phyloP scores from a whole-genome alignment of 352 stramenopile genomes.

The Phytophthora meadii region DNA sequence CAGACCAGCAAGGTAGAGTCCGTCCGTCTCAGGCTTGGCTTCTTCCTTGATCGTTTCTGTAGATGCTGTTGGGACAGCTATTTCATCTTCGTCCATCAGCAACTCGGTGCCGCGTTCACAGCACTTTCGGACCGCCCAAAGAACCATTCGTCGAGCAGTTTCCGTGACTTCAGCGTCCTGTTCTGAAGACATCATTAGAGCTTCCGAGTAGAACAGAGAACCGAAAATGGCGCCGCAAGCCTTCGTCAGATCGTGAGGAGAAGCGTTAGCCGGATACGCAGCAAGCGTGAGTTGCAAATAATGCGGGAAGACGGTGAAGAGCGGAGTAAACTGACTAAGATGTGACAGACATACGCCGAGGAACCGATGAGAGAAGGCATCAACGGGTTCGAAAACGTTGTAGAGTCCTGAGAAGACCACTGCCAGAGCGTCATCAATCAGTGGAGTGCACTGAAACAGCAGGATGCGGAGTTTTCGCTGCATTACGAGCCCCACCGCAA shows the following conservation, averaged over 20 bases:
- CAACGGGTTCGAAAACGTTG: constrained; percentile 57
- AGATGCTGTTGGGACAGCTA: not conserved
- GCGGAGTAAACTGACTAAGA: constrained; percentile 50
- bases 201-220: constrained; percentile 53
- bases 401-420: constrained; percentile 60
- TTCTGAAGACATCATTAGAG: constrained; percentile 11
- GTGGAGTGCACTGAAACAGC: constrained; percentile 43
- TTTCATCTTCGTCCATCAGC: constrained; percentile 22
- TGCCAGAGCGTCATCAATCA: constrained; percentile 52
- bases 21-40: constrained; percentile 30
- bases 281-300: constrained; percentile 61
- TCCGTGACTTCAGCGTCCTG: constrained; percentile 13
- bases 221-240: constrained; percentile 59
- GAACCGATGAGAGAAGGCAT: constrained; percentile 61
- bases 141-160: constrained; percentile 41
- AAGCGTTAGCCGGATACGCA: constrained; percentile 45
- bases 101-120: constrained; percentile 35
- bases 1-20: constrained; percentile 58
- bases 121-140: constrained; percentile 64
- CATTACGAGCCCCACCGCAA: constrained; percentile 53
- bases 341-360: constrained; percentile 57
- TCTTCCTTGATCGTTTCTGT: not conserved
- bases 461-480: constrained; percentile 62
- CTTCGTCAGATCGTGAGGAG: constrained; percentile 45
- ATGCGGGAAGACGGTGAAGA: constrained; percentile 58